Percentiles rank a stretch among this genome's conserved stretches.
These are phyloP conservation scores for Gnaphalium uliginosum DNA, from an alignment of 129 eudicot genomes.

Conservation along the genomic window DNA sequence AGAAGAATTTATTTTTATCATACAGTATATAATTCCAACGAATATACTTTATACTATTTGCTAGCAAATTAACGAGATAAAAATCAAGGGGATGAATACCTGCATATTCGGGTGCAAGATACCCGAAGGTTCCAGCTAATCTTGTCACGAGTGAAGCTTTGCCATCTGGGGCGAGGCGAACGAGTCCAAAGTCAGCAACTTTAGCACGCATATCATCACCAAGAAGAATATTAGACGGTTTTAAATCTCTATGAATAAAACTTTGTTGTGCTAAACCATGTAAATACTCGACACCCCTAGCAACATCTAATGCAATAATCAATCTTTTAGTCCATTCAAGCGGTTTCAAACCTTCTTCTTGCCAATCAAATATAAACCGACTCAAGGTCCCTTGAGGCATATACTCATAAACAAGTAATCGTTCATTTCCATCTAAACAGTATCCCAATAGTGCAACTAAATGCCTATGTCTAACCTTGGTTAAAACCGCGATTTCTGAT, in stretches of 20 bases:
- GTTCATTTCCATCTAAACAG: constrained; percentile 84
- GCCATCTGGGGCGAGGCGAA: constrained; percentile 92
- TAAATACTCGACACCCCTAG: constrained; percentile 88
- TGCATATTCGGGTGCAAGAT: constrained; percentile 97
- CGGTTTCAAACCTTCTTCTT: constrained; percentile 74
- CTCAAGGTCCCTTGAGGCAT: constrained; percentile 97
- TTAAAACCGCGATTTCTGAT: constrained; percentile 89
- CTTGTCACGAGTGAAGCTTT: constrained; percentile 73
- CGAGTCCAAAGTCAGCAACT: constrained; percentile 94
- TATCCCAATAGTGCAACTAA: constrained; percentile 85
- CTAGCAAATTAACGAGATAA: background rate
- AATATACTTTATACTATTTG: background rate
- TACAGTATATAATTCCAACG: background rate
- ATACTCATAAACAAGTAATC: constrained; percentile 84
- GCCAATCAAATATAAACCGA: constrained; percentile 68
- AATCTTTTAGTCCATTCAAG: constrained; percentile 81
- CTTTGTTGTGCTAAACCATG: constrained; percentile 92
- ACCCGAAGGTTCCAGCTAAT: constrained; percentile 93
- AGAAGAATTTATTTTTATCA: no score
- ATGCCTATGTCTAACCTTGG: constrained; percentile 90
- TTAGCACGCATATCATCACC: constrained; percentile 98
- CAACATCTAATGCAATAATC: constrained; percentile 82
- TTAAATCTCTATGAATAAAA: constrained; percentile 88
- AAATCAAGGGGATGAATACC: constrained; percentile 38
- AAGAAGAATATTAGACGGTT: constrained; percentile 92